Base-by-base conservation (phyloP, 2,329 filamentous ascomycete genomes). In the Colletotrichum lupini region DNA sequence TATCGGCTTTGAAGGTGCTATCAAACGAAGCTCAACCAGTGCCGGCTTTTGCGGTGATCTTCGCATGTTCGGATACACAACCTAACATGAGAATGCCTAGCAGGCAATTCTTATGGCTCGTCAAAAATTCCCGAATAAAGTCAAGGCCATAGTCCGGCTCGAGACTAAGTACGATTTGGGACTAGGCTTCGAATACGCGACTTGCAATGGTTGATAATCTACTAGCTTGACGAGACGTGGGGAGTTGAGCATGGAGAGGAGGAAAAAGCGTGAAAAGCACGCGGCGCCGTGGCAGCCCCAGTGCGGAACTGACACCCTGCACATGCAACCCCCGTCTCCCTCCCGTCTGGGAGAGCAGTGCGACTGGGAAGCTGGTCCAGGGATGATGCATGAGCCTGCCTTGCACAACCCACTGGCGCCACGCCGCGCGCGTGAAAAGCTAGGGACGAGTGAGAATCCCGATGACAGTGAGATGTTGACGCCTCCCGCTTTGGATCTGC, bases 131-230 rank as follows among this genome's bases (percentile, higher is more conserved):
- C 75, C 75, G 61, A 65, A 76, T 64, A 60, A 42, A 75, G 76
- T 46, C 58, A 74, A 74, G 75, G 76, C 89, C 88, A 37, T 63
- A 28, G 35, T 30, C 59, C 49, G 57, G 14, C 53, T 30, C 42
- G 35, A 42, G 58, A 19, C 28, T 74, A 65, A 75, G 63, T 67
- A 55, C 59, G 14, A n/a, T 67, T 75, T 55, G 22, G 60, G 74
- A 62, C 52, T 75, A 75, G 73, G 11, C 55, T 22, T 53, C 19
- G 22, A 35, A 22, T n/a, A 37, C 14, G 24, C 11, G 58, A 52
- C 32, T 35, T 46, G 57, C 35, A 49, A n/a, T 68, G 35, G 49
- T 67, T 46, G 56, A 56, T 46, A 19, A 16, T 16, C 11, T 30
- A 49, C 30, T 37, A 58, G 53, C 46, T 68, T 46, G 24, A 64